Base-by-base conservation (phyloP, 805 yeast species). In the Suhomyces sp. region DNA sequence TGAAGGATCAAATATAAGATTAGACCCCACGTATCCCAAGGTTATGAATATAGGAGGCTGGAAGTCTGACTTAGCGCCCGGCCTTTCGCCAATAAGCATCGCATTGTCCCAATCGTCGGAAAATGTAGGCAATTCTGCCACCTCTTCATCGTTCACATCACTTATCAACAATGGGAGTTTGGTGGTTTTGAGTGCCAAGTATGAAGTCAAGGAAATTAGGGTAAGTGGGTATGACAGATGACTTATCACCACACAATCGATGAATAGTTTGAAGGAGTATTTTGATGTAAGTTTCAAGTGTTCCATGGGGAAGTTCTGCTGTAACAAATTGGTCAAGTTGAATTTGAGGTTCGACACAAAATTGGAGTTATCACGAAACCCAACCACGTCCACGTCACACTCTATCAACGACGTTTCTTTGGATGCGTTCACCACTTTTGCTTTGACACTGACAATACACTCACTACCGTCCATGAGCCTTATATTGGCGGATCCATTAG, bases 401-500 rank as follows among this genome's bases (percentile, higher is more conserved):
- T 84, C 84, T 8, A 92, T 73, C 36, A 90, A 70, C 17, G 80
- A 83, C 0, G 74, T 60, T 15, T 79, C 78, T 45, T 60, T 62
- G 29, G 60, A 54, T 56, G 69, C 54, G 49, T 64, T 57, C 13
- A 89, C 88, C 3, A 92, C 97, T 61, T 88, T 87, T 10, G 92
- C 83, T 70, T 94, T 94, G 47, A 93, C 80, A 63, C 97, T 94
- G 5, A 90, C 93, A 33, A 94, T 86, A 61, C 97, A 90, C 70
- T 94, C 98, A 56, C 90, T 83, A 22, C 99, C 98, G 68, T 93
- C 98, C 47, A 88, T 80, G 33, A 90, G 80, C 57, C 91, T 80
- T 17, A 93, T 82, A 71, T 96, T 80, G 0, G 97, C 87, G 2
- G 97, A 91, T 12, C 99, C 99, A 70, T 93, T 90, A 3, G 97